Conservation (phyloP, 2,329 filamentous ascomycete genomes). For the Aspergillus texensis region DNA sequence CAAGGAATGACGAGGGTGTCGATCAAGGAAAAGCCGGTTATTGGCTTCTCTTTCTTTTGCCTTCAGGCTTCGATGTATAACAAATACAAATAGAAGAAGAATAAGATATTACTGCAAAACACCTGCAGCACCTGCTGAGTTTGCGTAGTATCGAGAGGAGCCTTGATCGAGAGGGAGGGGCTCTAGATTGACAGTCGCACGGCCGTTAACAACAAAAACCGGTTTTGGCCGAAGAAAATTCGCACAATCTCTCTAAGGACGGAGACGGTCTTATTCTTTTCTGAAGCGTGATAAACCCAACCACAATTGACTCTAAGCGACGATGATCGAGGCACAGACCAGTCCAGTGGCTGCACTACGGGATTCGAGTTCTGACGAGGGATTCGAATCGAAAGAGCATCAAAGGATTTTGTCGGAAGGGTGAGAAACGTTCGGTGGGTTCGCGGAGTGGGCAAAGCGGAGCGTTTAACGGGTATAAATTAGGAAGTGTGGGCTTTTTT, state of each 20-base stretch:
- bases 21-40: slow-evolving; percentile 9
- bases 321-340: slow-evolving; percentile 44
- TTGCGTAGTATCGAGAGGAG: slow-evolving; percentile 34
- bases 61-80: slow-evolving; percentile 28
- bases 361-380: slow-evolving; percentile 30
- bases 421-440: slow-evolving; percentile 15
- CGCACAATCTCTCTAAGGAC: slow-evolving; percentile 25
- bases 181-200: slow-evolving; percentile 14
- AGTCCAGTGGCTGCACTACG: slow-evolving; percentile 50
- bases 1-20: slow-evolving; percentile 18
- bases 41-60: slow-evolving; percentile 15
- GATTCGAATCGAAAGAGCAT: slow-evolving; percentile 30
- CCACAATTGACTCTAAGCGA: slow-evolving; percentile 31
- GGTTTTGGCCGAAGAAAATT: slow-evolving; percentile 12
- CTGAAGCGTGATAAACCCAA: slow-evolving; percentile 29
- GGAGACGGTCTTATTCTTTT: slow-evolving; percentile 15
- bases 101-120: slow-evolving; percentile 47
- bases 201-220: slow-evolving; percentile 1
- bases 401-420: slow-evolving; percentile 22
- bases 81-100: slow-evolving; percentile 41
- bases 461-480: slow-evolving; percentile 22
- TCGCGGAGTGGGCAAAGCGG: slow-evolving; percentile 17
- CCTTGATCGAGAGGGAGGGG: slow-evolving; percentile 13
- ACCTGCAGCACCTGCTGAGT: slow-evolving; percentile 83
- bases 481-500: slow-evolving; percentile 24